Percentiles rank a stretch among this genome's conserved stretches.
Evolutionary conservation across 176 grass and related monocot genomes (phyloP).

Genomic region (Musa schizocarpa): DNA sequence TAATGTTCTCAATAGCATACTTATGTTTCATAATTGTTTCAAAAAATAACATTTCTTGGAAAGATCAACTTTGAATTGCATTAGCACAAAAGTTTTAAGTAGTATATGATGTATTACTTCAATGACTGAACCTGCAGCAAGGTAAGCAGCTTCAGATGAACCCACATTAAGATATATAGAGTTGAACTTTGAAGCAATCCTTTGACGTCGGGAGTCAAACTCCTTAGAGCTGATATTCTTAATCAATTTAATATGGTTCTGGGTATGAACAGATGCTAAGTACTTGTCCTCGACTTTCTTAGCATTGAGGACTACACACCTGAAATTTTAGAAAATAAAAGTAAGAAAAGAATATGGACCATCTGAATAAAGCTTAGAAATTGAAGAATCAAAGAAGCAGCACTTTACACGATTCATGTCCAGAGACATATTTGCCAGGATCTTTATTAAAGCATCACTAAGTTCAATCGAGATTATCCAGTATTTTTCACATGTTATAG

Average conservation of each 20-base stretch:
- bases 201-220: constrained; percentile 50
- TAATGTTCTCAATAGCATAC: neutral
- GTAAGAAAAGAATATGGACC: neutral
- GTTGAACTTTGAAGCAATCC: constrained; percentile 56
- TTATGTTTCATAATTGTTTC: neutral
- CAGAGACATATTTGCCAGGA: neutral
- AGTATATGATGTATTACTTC: constrained; percentile 30
- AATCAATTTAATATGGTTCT: constrained; percentile 65
- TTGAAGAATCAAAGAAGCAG: neutral
- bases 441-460: neutral
- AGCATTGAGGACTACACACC: constrained; percentile 55
- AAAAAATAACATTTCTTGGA: neutral
- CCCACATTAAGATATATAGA: constrained; percentile 93
- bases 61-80: neutral
- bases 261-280: constrained; percentile 66
- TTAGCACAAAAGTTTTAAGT: neutral
- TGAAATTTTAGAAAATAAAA: constrained; percentile 17
- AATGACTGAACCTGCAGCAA: constrained; percentile 80
- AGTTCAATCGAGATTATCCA: neutral
- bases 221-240: constrained; percentile 66
- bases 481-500: neutral
- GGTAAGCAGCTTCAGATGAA: constrained; percentile 84
- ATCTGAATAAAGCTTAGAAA: neutral
- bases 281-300: constrained; percentile 66
- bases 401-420: neutral